Conservation (phyloP, 2,329 filamentous ascomycete genomes). For the Hirsutella rhossiliensis region DNA sequence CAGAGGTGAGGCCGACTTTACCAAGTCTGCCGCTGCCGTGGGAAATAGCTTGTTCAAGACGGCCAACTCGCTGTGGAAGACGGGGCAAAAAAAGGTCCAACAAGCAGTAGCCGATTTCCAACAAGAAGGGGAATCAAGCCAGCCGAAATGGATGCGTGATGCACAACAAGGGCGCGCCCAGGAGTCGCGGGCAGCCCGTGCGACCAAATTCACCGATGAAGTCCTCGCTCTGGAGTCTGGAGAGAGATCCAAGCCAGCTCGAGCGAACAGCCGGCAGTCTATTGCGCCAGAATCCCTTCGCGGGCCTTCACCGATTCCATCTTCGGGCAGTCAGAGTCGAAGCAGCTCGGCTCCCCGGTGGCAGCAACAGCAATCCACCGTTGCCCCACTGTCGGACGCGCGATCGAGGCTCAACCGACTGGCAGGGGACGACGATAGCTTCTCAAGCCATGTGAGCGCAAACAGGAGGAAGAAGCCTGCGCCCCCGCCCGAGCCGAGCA, state of each 20-base stretch:
- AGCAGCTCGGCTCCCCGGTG: slow-evolving; percentile 41
- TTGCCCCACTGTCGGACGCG: slow-evolving; percentile 12
- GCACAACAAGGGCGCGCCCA: slow-evolving; percentile 35
- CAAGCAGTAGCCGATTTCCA: slow-evolving; percentile 84
- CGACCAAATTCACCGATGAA: slow-evolving; percentile 48
- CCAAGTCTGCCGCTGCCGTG: slow-evolving; percentile 71
- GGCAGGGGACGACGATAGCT: slow-evolving; percentile 61
- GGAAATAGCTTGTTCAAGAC: slow-evolving; percentile 83
- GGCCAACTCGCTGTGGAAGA: slow-evolving; percentile 91
- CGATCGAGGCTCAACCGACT: slow-evolving; percentile 55
- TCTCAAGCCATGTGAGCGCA: slow-evolving; percentile 79
- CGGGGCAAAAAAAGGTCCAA: slow-evolving; percentile 82
- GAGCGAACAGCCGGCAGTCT: slow-evolving; percentile 13
- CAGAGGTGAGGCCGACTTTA: slow-evolving; percentile 55
- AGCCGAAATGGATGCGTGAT: slow-evolving; percentile 94
- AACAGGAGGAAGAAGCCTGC: slow-evolving; percentile 63
- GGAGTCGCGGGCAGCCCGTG: slow-evolving; percentile 13
- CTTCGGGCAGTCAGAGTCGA: slow-evolving; percentile 30
- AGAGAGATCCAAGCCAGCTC: slow-evolving; percentile 35
- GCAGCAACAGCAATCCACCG: slow-evolving; percentile 39
- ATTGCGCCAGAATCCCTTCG: slow-evolving; percentile 24
- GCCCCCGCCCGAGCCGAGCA: slow-evolving; percentile 30
- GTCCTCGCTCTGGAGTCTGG: slow-evolving; percentile 69
- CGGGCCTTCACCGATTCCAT: slow-evolving; percentile 37
- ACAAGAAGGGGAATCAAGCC: slow-evolving; percentile 56